Conservation (phyloP, 2,329 filamentous ascomycete genomes). For the Meredithiella fracta region DNA sequence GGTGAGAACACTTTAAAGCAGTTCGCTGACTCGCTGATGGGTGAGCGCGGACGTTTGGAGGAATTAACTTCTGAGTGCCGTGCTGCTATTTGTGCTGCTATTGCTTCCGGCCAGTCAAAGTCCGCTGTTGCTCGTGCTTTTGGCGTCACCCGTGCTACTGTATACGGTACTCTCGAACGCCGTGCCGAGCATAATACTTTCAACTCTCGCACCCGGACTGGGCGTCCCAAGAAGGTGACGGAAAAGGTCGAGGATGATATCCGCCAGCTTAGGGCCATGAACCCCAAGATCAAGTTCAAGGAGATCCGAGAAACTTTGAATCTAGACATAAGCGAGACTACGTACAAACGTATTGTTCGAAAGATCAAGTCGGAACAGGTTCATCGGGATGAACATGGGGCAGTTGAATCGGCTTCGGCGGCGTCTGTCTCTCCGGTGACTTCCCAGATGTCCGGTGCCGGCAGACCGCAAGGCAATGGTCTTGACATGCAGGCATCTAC, state of each 20-base stretch:
- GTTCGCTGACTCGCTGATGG: conserved; percentile 13
- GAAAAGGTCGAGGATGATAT: conserved; percentile 10
- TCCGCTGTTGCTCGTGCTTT: conserved; percentile 14
- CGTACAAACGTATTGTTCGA: conserved; percentile 13
- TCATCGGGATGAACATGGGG: background rate
- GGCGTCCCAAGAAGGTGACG: conserved; percentile 14
- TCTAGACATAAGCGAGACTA: conserved; percentile 13
- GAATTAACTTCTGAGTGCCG: conserved; percentile 14
- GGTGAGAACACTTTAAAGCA: conserved; percentile 10
- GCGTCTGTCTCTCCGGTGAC: background rate
- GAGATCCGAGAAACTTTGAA: conserved; percentile 12
- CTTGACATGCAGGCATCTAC: background rate
- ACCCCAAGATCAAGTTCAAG: conserved; percentile 13
- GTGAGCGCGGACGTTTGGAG: conserved; percentile 12
- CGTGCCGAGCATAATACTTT: conserved; percentile 14
- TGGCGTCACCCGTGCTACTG: conserved; percentile 14
- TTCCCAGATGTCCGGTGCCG: background rate
- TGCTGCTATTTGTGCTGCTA: conserved; percentile 14
- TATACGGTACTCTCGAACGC: conserved; percentile 13
- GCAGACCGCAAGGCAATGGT: background rate
- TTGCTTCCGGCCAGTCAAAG: conserved; percentile 13
- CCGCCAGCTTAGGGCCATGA: conserved; percentile 5
- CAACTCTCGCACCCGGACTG: conserved; percentile 11
- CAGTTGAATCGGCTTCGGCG: conserved; percentile 1
- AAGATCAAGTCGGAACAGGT: conserved; percentile 8